A percentile compares a stretch with the other conserved stretches of the same genome.
Evolutionary conservation across 768 basidiomycete genomes (phyloP).

Genomic region (Trametes cubensis): DNA sequence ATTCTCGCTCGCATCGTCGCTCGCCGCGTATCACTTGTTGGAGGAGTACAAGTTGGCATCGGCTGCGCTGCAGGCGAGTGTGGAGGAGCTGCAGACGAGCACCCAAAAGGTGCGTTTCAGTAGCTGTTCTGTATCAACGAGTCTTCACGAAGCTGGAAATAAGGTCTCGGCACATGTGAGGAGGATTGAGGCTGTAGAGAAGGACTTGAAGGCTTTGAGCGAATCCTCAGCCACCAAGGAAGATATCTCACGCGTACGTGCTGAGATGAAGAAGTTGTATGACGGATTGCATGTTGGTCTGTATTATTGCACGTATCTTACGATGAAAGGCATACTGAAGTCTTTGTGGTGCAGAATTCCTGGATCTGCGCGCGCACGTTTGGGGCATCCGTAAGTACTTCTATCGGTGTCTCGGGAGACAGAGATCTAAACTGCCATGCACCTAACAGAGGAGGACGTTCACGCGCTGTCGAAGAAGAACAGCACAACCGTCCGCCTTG

Average conservation of each 20-base stretch:
- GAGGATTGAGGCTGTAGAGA: constrained; percentile 86
- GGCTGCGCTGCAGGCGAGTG: constrained; percentile 82
- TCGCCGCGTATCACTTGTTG: constrained; percentile 83
- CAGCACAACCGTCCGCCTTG: constrained; percentile 58
- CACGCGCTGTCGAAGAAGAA: constrained; percentile 74
- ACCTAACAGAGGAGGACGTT: constrained; percentile 72
- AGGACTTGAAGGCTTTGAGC: constrained; percentile 77
- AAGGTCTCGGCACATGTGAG: constrained; percentile 84
- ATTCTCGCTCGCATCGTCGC: constrained; percentile 85
- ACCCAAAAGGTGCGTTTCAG: constrained; percentile 67
- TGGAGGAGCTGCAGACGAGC: constrained; percentile 81
- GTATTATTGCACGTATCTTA: constrained; percentile 28
- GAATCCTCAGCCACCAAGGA: constrained; percentile 74
- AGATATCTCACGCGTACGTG: constrained; percentile 72
- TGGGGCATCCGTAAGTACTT: constrained; percentile 84
- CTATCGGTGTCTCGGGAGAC: neutral
- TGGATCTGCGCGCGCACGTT: constrained; percentile 78
- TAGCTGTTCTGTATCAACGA: neutral
- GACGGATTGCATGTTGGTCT: constrained; percentile 80
- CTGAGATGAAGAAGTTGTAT: constrained; percentile 86
- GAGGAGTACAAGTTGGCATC: constrained; percentile 92
- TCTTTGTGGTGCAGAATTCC: constrained; percentile 57
- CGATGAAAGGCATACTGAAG: neutral
- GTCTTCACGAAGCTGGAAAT: too few relatives aligned
- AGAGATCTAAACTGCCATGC: neutral